These are phyloP conservation scores for Rhytidhysteron rufulum DNA, from an alignment of 2,329 filamentous ascomycete species.

Conservation along the genomic window DNA sequence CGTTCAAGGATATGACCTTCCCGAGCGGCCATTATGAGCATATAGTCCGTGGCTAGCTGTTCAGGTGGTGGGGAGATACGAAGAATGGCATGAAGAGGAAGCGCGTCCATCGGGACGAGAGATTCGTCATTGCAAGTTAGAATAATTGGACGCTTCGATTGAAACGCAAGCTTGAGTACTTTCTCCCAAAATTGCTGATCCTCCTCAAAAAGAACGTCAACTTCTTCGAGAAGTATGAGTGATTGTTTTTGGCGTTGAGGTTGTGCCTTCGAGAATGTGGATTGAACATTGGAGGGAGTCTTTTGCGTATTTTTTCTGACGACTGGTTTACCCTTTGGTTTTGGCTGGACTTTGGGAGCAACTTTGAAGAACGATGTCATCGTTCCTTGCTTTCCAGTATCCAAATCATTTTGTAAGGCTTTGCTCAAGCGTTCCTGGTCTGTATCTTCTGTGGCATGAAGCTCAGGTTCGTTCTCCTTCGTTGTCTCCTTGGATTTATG, in stretches of 20 bases:
- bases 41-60: constrained; percentile 71
- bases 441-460: constrained; percentile 20
- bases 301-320: constrained; percentile 12
- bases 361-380: constrained; percentile 77
- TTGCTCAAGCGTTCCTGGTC: constrained; percentile 38
- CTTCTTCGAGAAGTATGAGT: constrained; percentile 88
- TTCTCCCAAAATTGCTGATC: constrained; percentile 94
- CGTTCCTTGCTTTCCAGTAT: constrained; percentile 69
- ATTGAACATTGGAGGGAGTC: constrained; percentile 14
- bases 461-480: constrained; percentile 27
- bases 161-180: constrained; percentile 69
- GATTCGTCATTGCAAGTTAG: constrained; percentile 92
- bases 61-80: constrained; percentile 65
- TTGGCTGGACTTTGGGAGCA: constrained; percentile 20
- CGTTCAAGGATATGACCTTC: constrained; percentile 80
- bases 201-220: constrained; percentile 89
- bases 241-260: constrained; percentile 74
- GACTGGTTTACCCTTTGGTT: constrained; percentile 9
- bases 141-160: constrained; percentile 87
- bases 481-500: constrained; percentile 31
- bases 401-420: constrained; percentile 55
- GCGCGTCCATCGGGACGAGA: constrained; percentile 68
- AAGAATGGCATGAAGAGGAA: constrained; percentile 83
- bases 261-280: constrained; percentile 27
- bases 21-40: constrained; percentile 77